Base-by-base conservation (phyloP, 495 filamentous ascomycete genomes). In the Aspergillus affinis region DNA sequence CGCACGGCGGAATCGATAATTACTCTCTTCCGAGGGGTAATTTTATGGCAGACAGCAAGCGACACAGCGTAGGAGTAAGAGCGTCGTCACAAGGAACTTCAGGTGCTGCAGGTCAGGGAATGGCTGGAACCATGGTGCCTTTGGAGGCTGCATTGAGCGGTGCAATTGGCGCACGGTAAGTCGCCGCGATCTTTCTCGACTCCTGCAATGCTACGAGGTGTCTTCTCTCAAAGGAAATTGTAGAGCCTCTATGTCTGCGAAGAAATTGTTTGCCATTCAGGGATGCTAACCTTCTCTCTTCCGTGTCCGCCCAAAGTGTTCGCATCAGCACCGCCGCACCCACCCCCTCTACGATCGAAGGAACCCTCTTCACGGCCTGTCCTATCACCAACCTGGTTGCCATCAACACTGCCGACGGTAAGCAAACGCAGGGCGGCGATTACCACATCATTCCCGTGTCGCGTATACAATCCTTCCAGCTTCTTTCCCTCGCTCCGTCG, bases 401-500 rank as follows among this genome's bases (percentile, higher is more conserved):
- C 12, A 78, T 90, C 63, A 82, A 87, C 73, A 82, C 78, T 52
- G 61, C 73, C 54, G 72, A 81, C 44, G 56, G 68, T 10, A 75
- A 79, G 53, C 68, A 75, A 57, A 60, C 69, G 9, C 75, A 77
- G 36, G 15, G 36, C 61, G 81, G 81, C 47, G 83, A 88, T 65
- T 87, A 86, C 68, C 85, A 83, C 50, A 78, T 88, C 58, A 74
- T 90, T 53, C 85, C 87, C 15, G 72, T 88, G 54, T 86, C 84
- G 26, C 81, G 82, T 53, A 82, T 90, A 63, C 80, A 86, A 58
- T 77, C 74, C n/a, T 85, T 86, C 61, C 76, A 83, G 48, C 59
- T 86, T 49, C 61, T 86, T 48, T 75, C 79, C 9, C 64, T 75
- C 36, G 52, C 73, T 46, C 60, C 68, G n/a, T 71, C 73, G 19